phyloP scores from a whole-genome alignment of 1,284 basidiomycete genomes.

The Cystobasidium sp. region DNA sequence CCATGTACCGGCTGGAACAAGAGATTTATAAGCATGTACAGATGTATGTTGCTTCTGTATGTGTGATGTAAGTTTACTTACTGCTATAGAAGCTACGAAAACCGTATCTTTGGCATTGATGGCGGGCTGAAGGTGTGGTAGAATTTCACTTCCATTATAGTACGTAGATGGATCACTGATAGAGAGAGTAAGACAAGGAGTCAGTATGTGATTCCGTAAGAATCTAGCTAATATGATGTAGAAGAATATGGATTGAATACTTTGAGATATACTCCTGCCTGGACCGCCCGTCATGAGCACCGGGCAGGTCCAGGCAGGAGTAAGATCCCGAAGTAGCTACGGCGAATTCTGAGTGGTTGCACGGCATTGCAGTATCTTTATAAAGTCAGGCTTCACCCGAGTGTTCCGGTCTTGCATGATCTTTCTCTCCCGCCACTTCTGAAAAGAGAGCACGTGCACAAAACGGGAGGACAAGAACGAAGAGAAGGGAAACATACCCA shows the following conservation, averaged over 20 bases:
- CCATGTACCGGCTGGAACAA: constrained; percentile 43
- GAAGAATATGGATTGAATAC: too few relatives aligned
- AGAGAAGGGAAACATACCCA: background rate
- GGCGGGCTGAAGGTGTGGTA: constrained; percentile 27
- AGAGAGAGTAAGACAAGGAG: background rate
- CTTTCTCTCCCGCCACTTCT: too few relatives aligned
- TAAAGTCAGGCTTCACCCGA: too few relatives aligned
- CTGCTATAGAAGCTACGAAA: constrained; percentile 38
- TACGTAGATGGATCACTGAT: constrained; percentile 32
- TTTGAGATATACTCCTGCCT: too few relatives aligned
- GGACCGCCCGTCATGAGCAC: too few relatives aligned
- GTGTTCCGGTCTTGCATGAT: too few relatives aligned
- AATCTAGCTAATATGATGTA: too few relatives aligned
- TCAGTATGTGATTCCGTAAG: background rate
- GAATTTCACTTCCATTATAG: constrained; percentile 36
- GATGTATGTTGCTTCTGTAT: background rate
- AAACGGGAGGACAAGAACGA: background rate
- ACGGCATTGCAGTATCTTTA: too few relatives aligned
- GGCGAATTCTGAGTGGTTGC: too few relatives aligned
- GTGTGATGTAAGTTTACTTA: background rate
- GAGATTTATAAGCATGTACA: background rate
- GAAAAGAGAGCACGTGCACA: too few relatives aligned
- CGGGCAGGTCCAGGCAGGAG: too few relatives aligned
- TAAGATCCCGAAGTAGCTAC: too few relatives aligned
- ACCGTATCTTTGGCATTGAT: constrained; percentile 28